Base-by-base conservation (phyloP, 495 filamentous ascomycete genomes). In the Penicillium argentinense region DNA sequence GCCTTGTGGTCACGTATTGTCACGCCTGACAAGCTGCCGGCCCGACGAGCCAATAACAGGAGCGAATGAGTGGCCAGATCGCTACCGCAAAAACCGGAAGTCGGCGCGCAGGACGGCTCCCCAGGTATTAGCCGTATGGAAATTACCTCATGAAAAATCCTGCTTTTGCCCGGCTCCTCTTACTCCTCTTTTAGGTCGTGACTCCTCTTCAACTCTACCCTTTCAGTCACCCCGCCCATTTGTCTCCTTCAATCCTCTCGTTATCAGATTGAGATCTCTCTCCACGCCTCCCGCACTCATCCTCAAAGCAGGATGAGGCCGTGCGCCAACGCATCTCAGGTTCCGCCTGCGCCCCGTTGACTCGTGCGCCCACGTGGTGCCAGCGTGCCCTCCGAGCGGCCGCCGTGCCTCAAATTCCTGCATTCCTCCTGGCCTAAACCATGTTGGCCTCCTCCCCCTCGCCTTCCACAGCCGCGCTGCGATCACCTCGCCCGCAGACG, bases 371-470 rank as follows among this genome's bases (percentile, higher is more conserved):
- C 67, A 72, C 68, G 68, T 72, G 70, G 68, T 68, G 57, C 53
- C 51, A 52, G 63, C 64, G 61, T 60, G 52, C 58, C 44, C 41
- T 59, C 52, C 50, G 44, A 63, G 21, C 51, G 54, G 47, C 50
- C 40, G 37, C 49, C 45, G 29, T 12, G n/a, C 19, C 39, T 42
- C 41, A 26, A 41, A 52, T 53, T 49, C 17, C 48, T 55, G 41
- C 57, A 63, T 60, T 63, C 60, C 37, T 42, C 26, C n/a, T 8
- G 23, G 16, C 32, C 43, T 23, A 8, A 53, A 36, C 44, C 42
- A 77, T 78, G 73, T 63, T 78, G 56, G 70, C 68, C 51, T 72
- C 75, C 14, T 75, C 74, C 51, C 65, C 72, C 36, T 75, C 74
- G 40, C 66, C 72, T 23, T 75, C 71, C n/a, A 49, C 55, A 43